Percentiles rank a stretch among this genome's conserved stretches.
These are phyloP conservation scores for Aegilops tauschii DNA, from an alignment of 176 grass and related monocot species.

Conservation along the genomic window DNA sequence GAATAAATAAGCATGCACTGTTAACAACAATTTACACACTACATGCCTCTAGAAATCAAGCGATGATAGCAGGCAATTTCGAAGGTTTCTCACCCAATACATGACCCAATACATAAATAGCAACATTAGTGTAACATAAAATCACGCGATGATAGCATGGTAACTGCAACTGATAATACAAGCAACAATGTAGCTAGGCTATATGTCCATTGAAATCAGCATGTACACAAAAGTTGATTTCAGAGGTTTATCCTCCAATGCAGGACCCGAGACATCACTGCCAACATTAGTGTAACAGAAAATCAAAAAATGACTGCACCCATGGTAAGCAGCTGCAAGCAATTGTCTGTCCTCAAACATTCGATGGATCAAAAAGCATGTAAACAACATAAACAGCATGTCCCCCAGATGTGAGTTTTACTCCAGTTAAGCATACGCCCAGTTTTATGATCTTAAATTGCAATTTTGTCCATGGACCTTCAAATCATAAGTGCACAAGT, in stretches of 20 bases:
- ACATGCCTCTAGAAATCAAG: neutral
- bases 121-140: neutral
- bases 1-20: neutral
- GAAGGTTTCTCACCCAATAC: neutral
- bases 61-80: neutral
- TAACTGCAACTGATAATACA: neutral
- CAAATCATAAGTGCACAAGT: too few relatives aligned
- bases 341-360: too few relatives aligned
- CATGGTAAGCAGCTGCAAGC: neutral
- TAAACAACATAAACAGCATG: neutral
- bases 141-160: neutral
- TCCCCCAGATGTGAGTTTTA: neutral
- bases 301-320: neutral
- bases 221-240: neutral
- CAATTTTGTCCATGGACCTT: too few relatives aligned
- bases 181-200: neutral
- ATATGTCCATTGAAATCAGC: neutral
- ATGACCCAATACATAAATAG: neutral
- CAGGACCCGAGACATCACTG: neutral
- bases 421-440: too few relatives aligned
- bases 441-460: too few relatives aligned
- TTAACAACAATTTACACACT: neutral
- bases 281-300: neutral
- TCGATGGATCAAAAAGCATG: neutral
- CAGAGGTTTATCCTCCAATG: neutral